Evolutionary conservation across 2,329 filamentous ascomycete species (phyloP).

Genomic region (Aspergillus niger): DNA sequence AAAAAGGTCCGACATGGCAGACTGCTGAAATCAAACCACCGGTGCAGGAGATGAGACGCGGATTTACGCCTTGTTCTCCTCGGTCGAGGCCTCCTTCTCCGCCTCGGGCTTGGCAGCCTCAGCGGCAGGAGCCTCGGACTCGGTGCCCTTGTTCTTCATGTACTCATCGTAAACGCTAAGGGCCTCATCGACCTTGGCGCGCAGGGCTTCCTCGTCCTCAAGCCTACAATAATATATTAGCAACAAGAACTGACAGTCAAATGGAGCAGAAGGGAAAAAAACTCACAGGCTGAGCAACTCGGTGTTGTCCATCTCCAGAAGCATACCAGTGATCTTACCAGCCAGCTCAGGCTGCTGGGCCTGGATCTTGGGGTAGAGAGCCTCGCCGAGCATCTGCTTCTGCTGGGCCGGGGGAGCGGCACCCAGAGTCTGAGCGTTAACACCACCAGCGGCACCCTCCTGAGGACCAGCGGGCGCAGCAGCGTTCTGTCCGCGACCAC

Average conservation of each 20-base stretch:
- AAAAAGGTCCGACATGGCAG: constrained; percentile 31
- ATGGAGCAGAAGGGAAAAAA: not conserved
- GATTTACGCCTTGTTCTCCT: constrained; percentile 45
- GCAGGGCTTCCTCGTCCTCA: constrained; percentile 83
- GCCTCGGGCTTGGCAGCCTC: constrained; percentile 49
- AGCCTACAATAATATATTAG: constrained; percentile 59
- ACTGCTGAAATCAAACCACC: constrained; percentile 17
- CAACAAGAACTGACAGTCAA: not conserved
- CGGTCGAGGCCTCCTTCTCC: constrained; percentile 45
- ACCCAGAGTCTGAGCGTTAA: constrained; percentile 56
- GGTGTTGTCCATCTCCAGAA: constrained; percentile 97
- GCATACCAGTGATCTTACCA: constrained; percentile 99
- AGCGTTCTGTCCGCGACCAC: constrained; percentile 45
- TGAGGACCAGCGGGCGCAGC: constrained; percentile 42
- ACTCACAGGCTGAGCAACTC: constrained; percentile 96
- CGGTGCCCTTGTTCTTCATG: constrained; percentile 75
- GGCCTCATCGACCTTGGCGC: constrained; percentile 95
- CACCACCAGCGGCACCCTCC: constrained; percentile 40
- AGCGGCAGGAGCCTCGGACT: constrained; percentile 38
- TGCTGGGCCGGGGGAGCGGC: constrained; percentile 70
- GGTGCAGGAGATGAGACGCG: constrained; percentile 21
- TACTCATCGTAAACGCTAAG: constrained; percentile 98
- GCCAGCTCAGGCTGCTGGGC: constrained; percentile 91
- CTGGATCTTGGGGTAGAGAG: constrained; percentile 98
- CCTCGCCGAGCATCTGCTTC: constrained; percentile 98